phyloP scores from a whole-genome alignment of 305 asterid species.

The Fraxinus albicans region DNA sequence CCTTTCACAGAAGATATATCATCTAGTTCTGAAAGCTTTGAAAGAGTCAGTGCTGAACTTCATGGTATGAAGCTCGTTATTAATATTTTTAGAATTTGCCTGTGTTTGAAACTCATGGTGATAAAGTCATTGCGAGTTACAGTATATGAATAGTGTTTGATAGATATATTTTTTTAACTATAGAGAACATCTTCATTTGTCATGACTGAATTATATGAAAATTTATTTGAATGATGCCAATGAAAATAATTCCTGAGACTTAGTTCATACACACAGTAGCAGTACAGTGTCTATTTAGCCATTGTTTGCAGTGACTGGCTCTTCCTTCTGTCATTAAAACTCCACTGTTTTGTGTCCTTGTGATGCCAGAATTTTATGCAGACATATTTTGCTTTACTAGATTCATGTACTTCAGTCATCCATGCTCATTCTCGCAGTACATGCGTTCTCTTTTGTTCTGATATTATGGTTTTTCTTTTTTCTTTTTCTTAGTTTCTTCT shows the following conservation, averaged over 20 bases:
- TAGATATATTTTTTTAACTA: background rate
- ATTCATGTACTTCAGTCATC: background rate
- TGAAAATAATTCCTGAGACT: background rate
- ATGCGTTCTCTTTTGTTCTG: background rate
- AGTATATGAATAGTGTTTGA: background rate
- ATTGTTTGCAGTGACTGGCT: background rate
- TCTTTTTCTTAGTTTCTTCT: constrained; percentile 1
- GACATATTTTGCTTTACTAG: background rate
- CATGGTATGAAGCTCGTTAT: constrained; percentile 43
- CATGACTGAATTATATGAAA: background rate
- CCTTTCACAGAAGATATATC: constrained; percentile 45
- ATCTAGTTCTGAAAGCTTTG: constrained; percentile 48
- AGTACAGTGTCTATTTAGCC: background rate
- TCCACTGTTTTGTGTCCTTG: background rate
- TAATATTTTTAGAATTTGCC: background rate
- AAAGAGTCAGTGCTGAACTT: constrained; percentile 49
- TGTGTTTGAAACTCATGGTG: background rate
- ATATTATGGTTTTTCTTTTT: background rate
- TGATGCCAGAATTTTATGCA: background rate
- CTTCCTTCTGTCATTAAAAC: background rate
- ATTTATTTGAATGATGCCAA: background rate
- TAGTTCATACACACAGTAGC: background rate
- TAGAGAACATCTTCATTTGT: background rate
- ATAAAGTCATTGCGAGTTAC: constrained; percentile 1
- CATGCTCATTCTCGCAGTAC: background rate